Base-by-base conservation (phyloP, 805 yeast species). In the Candida pseudofarinosa region DNA sequence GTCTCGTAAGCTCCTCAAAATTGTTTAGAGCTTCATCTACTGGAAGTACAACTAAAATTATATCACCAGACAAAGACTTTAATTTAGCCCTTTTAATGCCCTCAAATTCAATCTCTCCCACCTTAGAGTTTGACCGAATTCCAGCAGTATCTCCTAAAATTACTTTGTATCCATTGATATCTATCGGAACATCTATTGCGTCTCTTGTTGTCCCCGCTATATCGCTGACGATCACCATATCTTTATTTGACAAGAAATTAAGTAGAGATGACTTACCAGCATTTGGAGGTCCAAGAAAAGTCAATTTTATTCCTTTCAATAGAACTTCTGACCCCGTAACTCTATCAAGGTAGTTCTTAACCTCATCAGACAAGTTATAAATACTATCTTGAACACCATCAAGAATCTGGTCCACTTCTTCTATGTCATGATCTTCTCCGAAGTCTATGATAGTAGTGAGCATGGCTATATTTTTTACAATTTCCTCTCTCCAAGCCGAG, bases 141-240 rank as follows among this genome's bases (percentile, higher is more conserved):
- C 99, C 99, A 0, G 99, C 99, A 0, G 98, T 90, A 59, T 93
- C 99, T 3, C 95, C 88, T 17, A 90, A 62, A 2, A 88, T 71
- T 0, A 88, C 84, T 58, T 90, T 91, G 60, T 73, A 88, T 0
- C 99, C 99, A 28, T 76, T 74, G 2, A 93, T 77, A 55, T 90
- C 90, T 20, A 93, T 56, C 0, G 88, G 85, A 1, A 88, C 78
- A 50, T 89, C 95, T 18, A 93, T 76, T 0, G 87, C 67, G 56
- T 93, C 99, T 54, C 99, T 73, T 0, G 99, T 93, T 0, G 99
- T 93, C 0, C 99, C 99, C 1, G 96, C 95, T 4, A 86, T 77
- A 32, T 81, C 81, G 57, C 97, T 88, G 1, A 93, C 98, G 32
- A 93, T 88, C 0, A 97, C 95, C 14, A 88, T 85, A 17, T 89